phyloP scores from a whole-genome alignment of 352 stramenopile genomes.

The Achlya hypogyna region DNA sequence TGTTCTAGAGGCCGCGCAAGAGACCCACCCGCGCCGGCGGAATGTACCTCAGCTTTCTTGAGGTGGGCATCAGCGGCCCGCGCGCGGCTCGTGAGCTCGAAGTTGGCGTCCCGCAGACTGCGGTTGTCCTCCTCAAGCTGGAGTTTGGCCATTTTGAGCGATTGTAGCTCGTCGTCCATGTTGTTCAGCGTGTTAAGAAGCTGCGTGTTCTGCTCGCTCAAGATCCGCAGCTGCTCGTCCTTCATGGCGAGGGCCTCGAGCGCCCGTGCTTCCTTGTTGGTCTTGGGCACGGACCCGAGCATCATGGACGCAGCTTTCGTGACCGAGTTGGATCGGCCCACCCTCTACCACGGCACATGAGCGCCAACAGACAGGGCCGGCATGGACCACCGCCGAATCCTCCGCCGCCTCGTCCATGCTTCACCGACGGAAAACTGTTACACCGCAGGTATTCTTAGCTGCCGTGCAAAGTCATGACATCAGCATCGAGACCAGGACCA shows the following conservation, averaged over 20 bases:
- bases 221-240: slow-evolving; percentile 91
- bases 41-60: slow-evolving; percentile 31
- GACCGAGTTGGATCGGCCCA: background rate
- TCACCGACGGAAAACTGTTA: too few species aligned
- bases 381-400: too few species aligned
- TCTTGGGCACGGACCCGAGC: slow-evolving; percentile 25
- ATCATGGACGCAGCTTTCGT: background rate
- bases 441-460: too few species aligned
- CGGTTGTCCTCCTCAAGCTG: slow-evolving; percentile 87
- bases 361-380: too few species aligned
- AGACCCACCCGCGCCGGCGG: background rate
- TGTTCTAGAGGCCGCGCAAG: slow-evolving; percentile 24
- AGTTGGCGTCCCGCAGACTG: slow-evolving; percentile 87
- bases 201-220: slow-evolving; percentile 89
- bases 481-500: too few species aligned
- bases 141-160: slow-evolving; percentile 49
- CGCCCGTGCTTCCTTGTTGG: slow-evolving; percentile 80
- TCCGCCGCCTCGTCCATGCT: too few species aligned
- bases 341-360: background rate
- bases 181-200: slow-evolving; percentile 81
- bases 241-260: slow-evolving; percentile 93
- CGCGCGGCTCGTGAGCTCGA: slow-evolving; percentile 86
- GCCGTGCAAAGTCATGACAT: too few species aligned
- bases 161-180: slow-evolving; percentile 68
- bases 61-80: slow-evolving; percentile 81